Base-by-base conservation (phyloP, 2,329 filamentous ascomycete genomes). In the Colletotrichum endophyticum region DNA sequence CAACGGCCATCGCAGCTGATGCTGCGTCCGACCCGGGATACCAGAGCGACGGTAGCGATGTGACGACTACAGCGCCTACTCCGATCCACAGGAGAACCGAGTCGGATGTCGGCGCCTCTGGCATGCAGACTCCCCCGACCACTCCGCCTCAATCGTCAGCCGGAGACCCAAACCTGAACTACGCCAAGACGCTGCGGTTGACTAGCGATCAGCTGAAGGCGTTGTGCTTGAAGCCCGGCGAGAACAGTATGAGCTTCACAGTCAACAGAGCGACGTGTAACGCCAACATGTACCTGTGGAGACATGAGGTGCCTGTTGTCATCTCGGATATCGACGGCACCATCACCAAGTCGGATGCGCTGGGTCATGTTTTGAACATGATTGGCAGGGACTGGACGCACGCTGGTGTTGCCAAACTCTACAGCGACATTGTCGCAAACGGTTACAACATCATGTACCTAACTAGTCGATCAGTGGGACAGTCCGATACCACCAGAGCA, bases 381-480 rank as follows among this genome's bases (percentile, higher is more conserved):
- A 96, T 99, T 79, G 97, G 97, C 57, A 94, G 97, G 64, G 97
- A 99, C 85, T 99, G 97, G 97, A 99, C 97, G 5, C 97, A 99
- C 84, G 91, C 96, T 19, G 97, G 97, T 49, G 96, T 99, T 28
- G 98, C 97, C 27, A 99, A 99, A 86, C 90, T 99, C 11, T 99
- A 99, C 86, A 97, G 95, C 66, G 98, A 99, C 80, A 99, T 99
- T 80, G 93, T 93, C 1, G 93, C 94, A 80, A 99, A 99, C 81
- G 97, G 97, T 8, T 99, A 99, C 89, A 99, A 99, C 84, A 98
- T 99, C 82, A 96, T 99, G 91, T 99, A 99, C 83, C 90, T 99
- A 62, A 99, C 97, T 1, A 98, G 95, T 83, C 93, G 97, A 68
- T 97, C 95, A 16, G 96, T 99, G 62, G 98, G 97, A 0, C 96